phyloP scores from a whole-genome alignment of 164 flowering plant species.

The Liriodendron chinense region DNA sequence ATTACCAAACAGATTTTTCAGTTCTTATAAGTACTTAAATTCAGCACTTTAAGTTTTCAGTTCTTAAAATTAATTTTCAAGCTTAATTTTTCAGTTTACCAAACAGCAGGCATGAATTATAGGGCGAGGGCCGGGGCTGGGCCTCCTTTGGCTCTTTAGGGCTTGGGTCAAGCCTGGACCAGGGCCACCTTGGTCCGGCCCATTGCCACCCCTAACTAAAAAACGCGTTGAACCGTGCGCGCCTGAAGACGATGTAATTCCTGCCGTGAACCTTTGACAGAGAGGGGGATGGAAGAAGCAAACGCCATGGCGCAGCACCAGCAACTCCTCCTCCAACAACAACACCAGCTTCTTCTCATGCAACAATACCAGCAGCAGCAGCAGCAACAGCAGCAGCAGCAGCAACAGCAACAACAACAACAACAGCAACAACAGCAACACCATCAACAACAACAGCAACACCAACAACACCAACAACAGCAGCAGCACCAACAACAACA shows the following conservation, averaged over 20 bases:
- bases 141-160: no score
- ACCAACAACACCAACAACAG: constrained; percentile 26
- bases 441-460: constrained; percentile 44
- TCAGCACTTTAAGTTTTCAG: no score
- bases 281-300: constrained; percentile 43
- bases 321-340: constrained; percentile 27
- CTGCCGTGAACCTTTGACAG: not conserved
- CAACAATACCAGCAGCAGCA: constrained; percentile 18
- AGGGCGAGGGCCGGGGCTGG: no score
- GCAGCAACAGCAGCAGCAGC: constrained; percentile 45
- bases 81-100: no score
- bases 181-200: no score
- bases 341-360: constrained; percentile 20
- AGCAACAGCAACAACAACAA: constrained; percentile 43
- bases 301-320: constrained; percentile 55
- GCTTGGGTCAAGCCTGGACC: no score
- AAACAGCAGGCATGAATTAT: no score
- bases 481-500: constrained; percentile 27
- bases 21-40: no score
- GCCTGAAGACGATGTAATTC: not conserved
- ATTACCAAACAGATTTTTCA: no score
- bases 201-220: no score
- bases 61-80: no score
- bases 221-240: not conserved
- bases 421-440: constrained; percentile 43